These are phyloP conservation scores for Fraxinus latifolia DNA, from an alignment of 305 asterid genomes.

Conservation along the genomic window DNA sequence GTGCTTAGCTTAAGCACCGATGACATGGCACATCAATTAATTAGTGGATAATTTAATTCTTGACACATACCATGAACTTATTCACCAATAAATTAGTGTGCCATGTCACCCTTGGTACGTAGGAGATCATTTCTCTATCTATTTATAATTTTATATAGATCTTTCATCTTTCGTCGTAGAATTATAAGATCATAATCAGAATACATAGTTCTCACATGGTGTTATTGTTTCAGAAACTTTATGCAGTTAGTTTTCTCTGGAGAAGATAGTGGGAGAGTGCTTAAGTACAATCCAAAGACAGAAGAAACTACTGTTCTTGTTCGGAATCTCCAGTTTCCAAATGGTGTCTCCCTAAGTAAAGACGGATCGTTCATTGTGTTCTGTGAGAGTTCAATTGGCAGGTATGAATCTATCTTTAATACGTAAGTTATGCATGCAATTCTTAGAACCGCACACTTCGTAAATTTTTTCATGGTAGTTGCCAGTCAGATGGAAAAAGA, in stretches of 20 bases:
- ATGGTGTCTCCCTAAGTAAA: slow-evolving; percentile 81
- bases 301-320: slow-evolving; percentile 69
- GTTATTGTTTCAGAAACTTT: slow-evolving; percentile 59
- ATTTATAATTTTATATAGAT: no score
- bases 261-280: slow-evolving; percentile 79
- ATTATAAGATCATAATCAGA: not conserved
- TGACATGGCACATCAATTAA: not conserved
- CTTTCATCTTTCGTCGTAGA: not conserved
- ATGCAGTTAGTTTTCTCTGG: slow-evolving; percentile 67
- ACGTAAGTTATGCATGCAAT: not conserved
- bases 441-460: not conserved
- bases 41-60: not conserved
- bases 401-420: slow-evolving; percentile 36
- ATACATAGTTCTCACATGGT: slow-evolving; percentile 1
- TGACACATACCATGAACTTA: not conserved
- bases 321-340: slow-evolving; percentile 71
- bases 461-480: not conserved
- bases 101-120: not conserved
- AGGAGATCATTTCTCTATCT: not conserved
- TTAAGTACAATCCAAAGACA: slow-evolving; percentile 62
- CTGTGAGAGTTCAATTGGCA: slow-evolving; percentile 71
- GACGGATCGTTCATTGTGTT: slow-evolving; percentile 77
- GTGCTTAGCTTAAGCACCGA: not conserved
- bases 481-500: not conserved
- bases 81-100: not conserved